Percentiles rank a stretch among this genome's conserved stretches.
Conservation (phyloP, 139 green algal genomes). For the Coelastrella sp. region DNA sequence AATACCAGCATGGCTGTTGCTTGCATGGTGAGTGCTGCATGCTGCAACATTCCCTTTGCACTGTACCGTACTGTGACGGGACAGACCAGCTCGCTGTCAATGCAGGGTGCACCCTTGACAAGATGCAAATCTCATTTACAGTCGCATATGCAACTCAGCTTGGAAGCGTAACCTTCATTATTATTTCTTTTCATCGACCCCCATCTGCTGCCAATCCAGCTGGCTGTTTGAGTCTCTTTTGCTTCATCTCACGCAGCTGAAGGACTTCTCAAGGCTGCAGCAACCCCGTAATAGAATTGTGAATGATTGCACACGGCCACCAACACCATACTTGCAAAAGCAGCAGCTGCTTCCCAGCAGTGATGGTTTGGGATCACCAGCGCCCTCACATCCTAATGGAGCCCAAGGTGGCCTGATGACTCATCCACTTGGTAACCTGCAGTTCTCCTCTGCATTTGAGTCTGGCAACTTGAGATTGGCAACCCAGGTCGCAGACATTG, state of each 20-base stretch:
- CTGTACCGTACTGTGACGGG: too few species aligned
- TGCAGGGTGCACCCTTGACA: too few species aligned
- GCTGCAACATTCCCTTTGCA: too few species aligned
- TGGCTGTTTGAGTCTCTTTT: neutral
- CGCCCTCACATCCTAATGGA: too few species aligned
- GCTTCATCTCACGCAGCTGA: neutral
- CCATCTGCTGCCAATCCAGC: too few species aligned
- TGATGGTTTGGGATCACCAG: too few species aligned
- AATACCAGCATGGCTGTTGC: neutral
- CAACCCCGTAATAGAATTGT: neutral
- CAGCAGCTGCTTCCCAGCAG: neutral
- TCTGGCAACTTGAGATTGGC: conserved; percentile 62
- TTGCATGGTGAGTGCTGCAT: neutral
- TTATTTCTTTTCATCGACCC: too few species aligned
- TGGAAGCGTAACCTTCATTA: too few species aligned
- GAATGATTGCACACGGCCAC: neutral
- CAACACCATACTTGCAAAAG: neutral
- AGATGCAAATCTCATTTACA: too few species aligned
- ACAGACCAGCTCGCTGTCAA: too few species aligned
- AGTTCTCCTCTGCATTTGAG: conserved; percentile 63
- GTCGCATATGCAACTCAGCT: too few species aligned
- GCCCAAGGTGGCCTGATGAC: neutral
- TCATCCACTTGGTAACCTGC: conserved; percentile 22
- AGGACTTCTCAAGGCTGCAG: neutral
- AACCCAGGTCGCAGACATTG: conserved; percentile 66